Evolutionary conservation across 2,329 filamentous ascomycete species (phyloP), one percentile per base, ranked within the genome.

Genomic region (Fusarium continuum): DNA sequence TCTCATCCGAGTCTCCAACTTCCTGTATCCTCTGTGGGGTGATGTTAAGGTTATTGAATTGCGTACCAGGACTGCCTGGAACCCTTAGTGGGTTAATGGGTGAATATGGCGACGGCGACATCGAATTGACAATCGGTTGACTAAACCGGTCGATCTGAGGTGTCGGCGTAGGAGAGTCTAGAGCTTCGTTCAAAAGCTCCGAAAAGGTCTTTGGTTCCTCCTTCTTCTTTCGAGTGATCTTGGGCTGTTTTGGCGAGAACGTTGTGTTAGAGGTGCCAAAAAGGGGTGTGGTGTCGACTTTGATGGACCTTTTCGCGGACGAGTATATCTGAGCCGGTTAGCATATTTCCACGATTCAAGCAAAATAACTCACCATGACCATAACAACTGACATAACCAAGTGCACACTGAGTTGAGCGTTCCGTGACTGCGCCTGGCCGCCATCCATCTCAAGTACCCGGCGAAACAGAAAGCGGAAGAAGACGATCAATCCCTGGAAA

Each of bases 401-500:
- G 69, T 93, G 89, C 1, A 82, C 82, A 25, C 79, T 79, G 4
- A 83, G 66, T 31, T 80, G 79, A 2, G 79, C 77, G n/a, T 74
- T 76, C 5, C 74, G 69, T 4, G 77, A 76, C 8, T 77, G 68
- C 2, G 73, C 74, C 19, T 76, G 72, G 1, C 77, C 75, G 4
- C 75, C 73, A n/a, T 78, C 73, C 61, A 80, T 73, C 34, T 77
- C 75, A 1, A 77, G 64, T 16, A 83, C 72, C 13, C 74, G 76
- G 17, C 79, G 75, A 44, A 86, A 83, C 14, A 82, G 68, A 35
- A 82, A 74, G 31, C 90, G 83, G 10, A 88, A 75, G 6, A 82
- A 71, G 10, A 91, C 71, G 19, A 88, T 80, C 26, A 89, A 72
- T 2, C 82, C 71, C 69, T 93, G 90, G 59, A 89, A 84, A 2